Conservation (phyloP, 1,284 basidiomycete species). For the Earliella scabrosa region DNA sequence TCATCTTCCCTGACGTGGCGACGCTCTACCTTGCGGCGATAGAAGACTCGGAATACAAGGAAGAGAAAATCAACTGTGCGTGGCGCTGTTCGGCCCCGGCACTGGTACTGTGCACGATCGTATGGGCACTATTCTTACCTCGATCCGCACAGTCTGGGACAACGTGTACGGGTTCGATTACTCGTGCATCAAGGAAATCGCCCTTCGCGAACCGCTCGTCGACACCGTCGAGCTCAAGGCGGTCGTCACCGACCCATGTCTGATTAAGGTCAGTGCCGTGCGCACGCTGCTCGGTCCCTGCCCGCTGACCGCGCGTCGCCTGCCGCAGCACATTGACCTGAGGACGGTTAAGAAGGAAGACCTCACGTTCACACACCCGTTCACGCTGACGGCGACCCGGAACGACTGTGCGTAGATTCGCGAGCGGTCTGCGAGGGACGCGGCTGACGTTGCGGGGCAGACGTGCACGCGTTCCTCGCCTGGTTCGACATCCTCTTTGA, state of each 20-base stretch:
- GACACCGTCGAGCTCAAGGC: constrained; percentile 96
- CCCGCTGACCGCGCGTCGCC: not conserved
- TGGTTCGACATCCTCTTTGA: constrained; percentile 99
- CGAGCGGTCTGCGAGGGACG: no score
- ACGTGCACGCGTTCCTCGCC: constrained; percentile 98
- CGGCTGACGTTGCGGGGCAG: constrained; percentile 44
- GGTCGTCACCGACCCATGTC: constrained; percentile 89
- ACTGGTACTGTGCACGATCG: not conserved
- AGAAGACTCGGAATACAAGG: constrained; percentile 99
- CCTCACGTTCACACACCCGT: constrained; percentile 84
- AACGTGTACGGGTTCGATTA: constrained; percentile 99
- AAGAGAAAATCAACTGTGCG: constrained; percentile 99
- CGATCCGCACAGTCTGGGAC: constrained; percentile 83
- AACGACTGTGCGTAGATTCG: constrained; percentile 80
- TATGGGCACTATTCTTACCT: not conserved
- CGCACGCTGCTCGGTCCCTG: not conserved
- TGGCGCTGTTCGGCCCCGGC: constrained; percentile 1
- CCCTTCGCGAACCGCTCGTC: constrained; percentile 94
- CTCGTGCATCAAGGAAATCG: constrained; percentile 99
- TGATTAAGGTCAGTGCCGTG: constrained; percentile 68
- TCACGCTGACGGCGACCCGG: constrained; percentile 83
- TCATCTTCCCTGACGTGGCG: constrained; percentile 97
- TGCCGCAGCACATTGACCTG: constrained; percentile 88
- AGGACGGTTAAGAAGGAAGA: constrained; percentile 95
- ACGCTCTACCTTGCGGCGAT: constrained; percentile 96